Evolutionary conservation across 805 yeast genomes (phyloP).

Genomic region (Cephaloascus fragrans): DNA sequence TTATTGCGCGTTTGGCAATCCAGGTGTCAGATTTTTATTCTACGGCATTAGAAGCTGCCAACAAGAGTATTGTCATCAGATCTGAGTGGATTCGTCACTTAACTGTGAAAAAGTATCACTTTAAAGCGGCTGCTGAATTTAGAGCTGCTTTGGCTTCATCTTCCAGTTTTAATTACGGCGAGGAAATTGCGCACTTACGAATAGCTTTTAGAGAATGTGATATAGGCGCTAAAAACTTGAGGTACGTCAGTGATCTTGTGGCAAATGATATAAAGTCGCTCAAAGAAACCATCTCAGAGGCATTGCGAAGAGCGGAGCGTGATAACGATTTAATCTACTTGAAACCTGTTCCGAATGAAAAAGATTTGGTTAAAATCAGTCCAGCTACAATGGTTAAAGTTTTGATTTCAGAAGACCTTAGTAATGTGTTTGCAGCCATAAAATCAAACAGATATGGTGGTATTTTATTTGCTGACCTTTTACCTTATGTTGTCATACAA

Average conservation of each 20-base stretch:
- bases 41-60: slow-evolving; percentile 29
- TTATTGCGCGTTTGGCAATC: slow-evolving; percentile 53
- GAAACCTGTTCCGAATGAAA: slow-evolving; percentile 44
- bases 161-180: slow-evolving; percentile 51
- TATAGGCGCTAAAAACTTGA: slow-evolving; percentile 26
- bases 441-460: slow-evolving; percentile 8
- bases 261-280: slow-evolving; percentile 46
- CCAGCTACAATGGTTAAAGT: slow-evolving; percentile 52
- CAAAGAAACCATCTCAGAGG: slow-evolving; percentile 27
- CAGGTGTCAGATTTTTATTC: slow-evolving; percentile 53
- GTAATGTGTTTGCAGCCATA: slow-evolving; percentile 12
- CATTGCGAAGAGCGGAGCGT: slow-evolving; percentile 47
- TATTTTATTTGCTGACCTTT: slow-evolving; percentile 43
- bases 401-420: slow-evolving; percentile 23
- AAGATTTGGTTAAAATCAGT: slow-evolving; percentile 28
- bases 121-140: slow-evolving; percentile 60
- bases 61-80: slow-evolving; percentile 35
- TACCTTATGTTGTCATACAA: slow-evolving; percentile 62
- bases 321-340: slow-evolving; percentile 79
- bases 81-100: slow-evolving; percentile 60
- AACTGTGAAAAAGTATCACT: slow-evolving; percentile 51
- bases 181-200: slow-evolving; percentile 51
- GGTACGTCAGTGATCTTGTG: slow-evolving; percentile 31
- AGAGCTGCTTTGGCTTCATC: slow-evolving; percentile 46
- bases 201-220: slow-evolving; percentile 28